A percentile compares a stretch with the other conserved stretches of the same genome.
These are phyloP conservation scores for Zea luxurians DNA, from an alignment of 176 grass and related monocot genomes.

Conservation along the genomic window DNA sequence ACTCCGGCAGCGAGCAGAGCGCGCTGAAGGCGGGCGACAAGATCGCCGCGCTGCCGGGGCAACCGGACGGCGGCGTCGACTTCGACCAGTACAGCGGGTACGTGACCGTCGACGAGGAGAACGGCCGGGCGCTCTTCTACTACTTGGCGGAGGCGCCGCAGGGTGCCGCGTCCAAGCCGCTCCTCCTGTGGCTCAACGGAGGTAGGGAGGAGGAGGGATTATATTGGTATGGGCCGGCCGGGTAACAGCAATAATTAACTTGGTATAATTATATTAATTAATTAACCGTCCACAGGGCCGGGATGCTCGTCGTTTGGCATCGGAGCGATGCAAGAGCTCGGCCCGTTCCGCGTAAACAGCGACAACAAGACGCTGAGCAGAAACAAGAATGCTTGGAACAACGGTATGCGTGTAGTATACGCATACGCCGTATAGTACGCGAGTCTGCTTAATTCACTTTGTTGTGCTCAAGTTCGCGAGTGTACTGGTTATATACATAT, in stretches of 20 bases:
- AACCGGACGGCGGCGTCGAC: slow-evolving; percentile 34
- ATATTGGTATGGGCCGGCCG: no score
- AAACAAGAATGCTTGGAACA: slow-evolving; percentile 58
- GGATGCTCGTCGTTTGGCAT: slow-evolving; percentile 56
- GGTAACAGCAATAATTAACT: not conserved
- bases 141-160: slow-evolving; percentile 51
- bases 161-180: slow-evolving; percentile 40
- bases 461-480: not conserved
- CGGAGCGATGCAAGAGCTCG: slow-evolving; percentile 59
- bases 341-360: slow-evolving; percentile 46
- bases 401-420: slow-evolving; percentile 13
- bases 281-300: slow-evolving; percentile 33
- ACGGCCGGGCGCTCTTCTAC: slow-evolving; percentile 58
- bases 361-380: slow-evolving; percentile 55
- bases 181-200: slow-evolving; percentile 70
- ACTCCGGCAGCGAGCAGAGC: slow-evolving; percentile 4
- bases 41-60: slow-evolving; percentile 49
- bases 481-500: no score
- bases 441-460: not conserved
- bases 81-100: slow-evolving; percentile 62
- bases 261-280: not conserved
- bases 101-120: slow-evolving; percentile 43
- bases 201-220: slow-evolving; percentile 17
- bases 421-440: no score
- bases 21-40: slow-evolving; percentile 40